Base-by-base conservation (phyloP, 257 asterid genomes). In the Fraxinus americana region DNA sequence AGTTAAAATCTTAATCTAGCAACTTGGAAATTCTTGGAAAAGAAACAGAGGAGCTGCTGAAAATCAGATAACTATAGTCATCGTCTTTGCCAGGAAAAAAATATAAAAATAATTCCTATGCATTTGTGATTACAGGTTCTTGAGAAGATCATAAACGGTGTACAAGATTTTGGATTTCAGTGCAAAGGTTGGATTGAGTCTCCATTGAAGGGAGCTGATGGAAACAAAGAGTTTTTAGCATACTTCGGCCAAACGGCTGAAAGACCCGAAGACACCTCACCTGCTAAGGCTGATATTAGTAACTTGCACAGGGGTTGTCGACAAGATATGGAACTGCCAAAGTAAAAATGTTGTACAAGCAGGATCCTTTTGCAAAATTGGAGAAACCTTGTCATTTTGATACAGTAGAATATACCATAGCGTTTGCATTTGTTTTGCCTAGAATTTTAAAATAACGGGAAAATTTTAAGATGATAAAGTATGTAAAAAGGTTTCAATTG, bases 181-280 rank as follows among this genome's bases (percentile, higher is more conserved):
- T 93, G 99, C 85, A 85, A 84, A 71, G 98, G 99, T 38, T 93
- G 98, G 98, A 89, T 96, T 4, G 97, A 93, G 45, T 96, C 98
- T 16, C 99, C 98, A 25, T 74, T 93, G 73, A 92, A 90, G 88
- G 99, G 99, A 9, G 99, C 94, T n/a, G 97, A 93, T 16, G 99
- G 99, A 41, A 96, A 93, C 85, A 91, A 72, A 84, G 99, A 96
- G 81, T 96, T 96, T 81, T 87, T 96, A 59, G 97, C 98, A 67
- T 86, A 86, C 78, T 96, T 93, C 83, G 75, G 32, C 77, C 90
- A 92, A 36, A 75, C 74, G 72, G 79, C 80, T 63, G 14, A 65
- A 66, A 67, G 88, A 79, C 29, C 63, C 4, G 17, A 79, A 73
- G 77, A 54, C 67, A 67, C 13, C 25, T 30, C 85, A 9, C 66